Evolutionary conservation across 1,284 basidiomycete genomes (phyloP).

Genomic region (Apiotrichum veenhuisii): DNA sequence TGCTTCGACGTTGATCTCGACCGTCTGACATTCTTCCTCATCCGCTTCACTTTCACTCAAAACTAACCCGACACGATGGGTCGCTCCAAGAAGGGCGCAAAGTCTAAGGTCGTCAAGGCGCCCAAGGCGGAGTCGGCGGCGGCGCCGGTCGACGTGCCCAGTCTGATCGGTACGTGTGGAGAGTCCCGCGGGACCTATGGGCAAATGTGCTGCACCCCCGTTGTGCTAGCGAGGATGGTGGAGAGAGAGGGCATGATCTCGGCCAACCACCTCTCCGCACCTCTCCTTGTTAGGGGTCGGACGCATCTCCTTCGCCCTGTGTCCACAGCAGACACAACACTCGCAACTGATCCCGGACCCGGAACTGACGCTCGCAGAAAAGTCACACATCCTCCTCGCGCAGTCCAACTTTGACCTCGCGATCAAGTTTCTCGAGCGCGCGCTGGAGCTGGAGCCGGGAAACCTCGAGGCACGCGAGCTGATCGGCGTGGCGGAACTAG

Average conservation of each 20-base stretch:
- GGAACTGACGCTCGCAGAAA: slow-evolving; percentile 32
- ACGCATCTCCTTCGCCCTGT: no score
- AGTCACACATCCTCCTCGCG: slow-evolving; percentile 67
- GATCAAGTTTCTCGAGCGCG: slow-evolving; percentile 64
- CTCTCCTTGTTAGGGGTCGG: no score
- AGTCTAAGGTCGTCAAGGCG: slow-evolving; percentile 2
- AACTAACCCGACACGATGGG: slow-evolving; percentile 12
- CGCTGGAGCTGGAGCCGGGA: slow-evolving; percentile 62
- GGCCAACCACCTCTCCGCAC: no score
- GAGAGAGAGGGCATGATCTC: no score
- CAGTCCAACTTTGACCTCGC: slow-evolving; percentile 83
- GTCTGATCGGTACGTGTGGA: slow-evolving; percentile 29
- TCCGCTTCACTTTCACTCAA: neutral
- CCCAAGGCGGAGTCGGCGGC: slow-evolving; percentile 8
- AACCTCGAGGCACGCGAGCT: slow-evolving; percentile 75
- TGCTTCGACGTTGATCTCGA: neutral
- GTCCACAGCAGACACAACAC: no score
- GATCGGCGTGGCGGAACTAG: slow-evolving; percentile 69
- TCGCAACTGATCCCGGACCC: no score
- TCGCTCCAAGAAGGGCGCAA: slow-evolving; percentile 15
- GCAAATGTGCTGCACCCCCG: no score
- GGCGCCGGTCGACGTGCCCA: slow-evolving; percentile 19
- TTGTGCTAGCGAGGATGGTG: no score
- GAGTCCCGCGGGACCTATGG: no score
- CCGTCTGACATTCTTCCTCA: neutral